These are phyloP conservation scores for Microbotryum lychnidis-dioicae DNA, from an alignment of 1,284 basidiomycete genomes.

Conservation along the genomic window DNA sequence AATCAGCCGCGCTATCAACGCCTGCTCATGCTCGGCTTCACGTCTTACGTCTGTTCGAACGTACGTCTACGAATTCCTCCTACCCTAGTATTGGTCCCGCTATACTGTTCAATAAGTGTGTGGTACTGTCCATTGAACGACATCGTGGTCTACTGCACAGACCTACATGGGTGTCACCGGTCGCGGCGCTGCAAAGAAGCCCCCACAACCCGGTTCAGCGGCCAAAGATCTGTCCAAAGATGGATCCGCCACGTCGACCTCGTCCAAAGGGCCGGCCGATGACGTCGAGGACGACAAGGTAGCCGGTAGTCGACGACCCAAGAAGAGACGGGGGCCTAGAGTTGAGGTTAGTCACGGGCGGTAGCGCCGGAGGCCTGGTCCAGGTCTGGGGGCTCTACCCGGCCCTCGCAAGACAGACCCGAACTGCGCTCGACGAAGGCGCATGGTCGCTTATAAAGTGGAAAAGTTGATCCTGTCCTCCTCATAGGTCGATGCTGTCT, in stretches of 20 bases:
- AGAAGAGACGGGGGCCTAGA: slow-evolving; percentile 23
- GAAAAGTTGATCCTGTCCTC: background rate
- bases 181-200: slow-evolving; percentile 6
- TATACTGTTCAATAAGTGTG: background rate
- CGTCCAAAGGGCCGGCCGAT: background rate
- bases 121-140: too few species aligned
- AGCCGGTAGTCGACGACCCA: slow-evolving; percentile 19
- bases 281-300: slow-evolving; percentile 23
- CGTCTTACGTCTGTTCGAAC: slow-evolving; percentile 20
- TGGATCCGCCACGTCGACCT: background rate
- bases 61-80: background rate
- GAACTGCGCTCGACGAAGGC: background rate
- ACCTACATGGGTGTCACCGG: slow-evolving; percentile 20
- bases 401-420: background rate
- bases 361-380: background rate
- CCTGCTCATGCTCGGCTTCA: slow-evolving; percentile 24
- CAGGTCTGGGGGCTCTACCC: background rate
- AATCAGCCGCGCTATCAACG: slow-evolving; percentile 14
- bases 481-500: slow-evolving; percentile 70
- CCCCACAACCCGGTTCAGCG: background rate
- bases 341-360: slow-evolving; percentile 18
- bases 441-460: background rate
- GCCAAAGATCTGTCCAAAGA: background rate
- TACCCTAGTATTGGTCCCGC: too few species aligned
- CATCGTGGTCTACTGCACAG: background rate